These are phyloP conservation scores for Tillandsia leiboldiana DNA, from an alignment of 176 grass and related monocot genomes.

Conservation along the genomic window DNA sequence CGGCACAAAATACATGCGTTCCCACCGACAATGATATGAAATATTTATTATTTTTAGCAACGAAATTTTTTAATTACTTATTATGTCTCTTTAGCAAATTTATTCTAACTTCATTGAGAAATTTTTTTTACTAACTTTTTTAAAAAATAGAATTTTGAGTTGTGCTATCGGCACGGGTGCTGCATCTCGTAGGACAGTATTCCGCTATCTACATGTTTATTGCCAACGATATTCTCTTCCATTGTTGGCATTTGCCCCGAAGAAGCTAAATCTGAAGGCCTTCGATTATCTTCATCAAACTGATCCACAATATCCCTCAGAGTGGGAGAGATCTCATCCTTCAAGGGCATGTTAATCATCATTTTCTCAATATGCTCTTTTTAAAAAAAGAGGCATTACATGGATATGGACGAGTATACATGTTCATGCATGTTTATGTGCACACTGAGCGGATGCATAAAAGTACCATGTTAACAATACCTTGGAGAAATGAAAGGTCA, in stretches of 20 bases:
- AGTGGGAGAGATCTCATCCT: slow-evolving; percentile 76
- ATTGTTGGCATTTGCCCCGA: slow-evolving; percentile 37
- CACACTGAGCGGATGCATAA: neutral
- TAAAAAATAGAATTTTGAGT: too few relatives aligned
- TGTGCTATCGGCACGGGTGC: too few relatives aligned
- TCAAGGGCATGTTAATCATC: slow-evolving; percentile 51
- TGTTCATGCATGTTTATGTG: neutral
- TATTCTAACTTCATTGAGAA: too few relatives aligned
- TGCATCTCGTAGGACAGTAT: too few relatives aligned
- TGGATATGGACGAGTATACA: neutral
- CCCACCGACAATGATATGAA: too few relatives aligned
- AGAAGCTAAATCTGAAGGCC: slow-evolving; percentile 33
- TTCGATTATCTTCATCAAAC: slow-evolving; percentile 88
- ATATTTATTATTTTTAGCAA: too few relatives aligned
- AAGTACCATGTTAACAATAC: slow-evolving; percentile 26
- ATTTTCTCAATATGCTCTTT: slow-evolving; percentile 71
- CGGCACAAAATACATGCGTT: too few relatives aligned
- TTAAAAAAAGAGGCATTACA: slow-evolving; percentile 12
- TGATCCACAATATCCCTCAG: slow-evolving; percentile 66
- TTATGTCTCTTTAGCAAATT: too few relatives aligned
- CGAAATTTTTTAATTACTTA: too few relatives aligned
- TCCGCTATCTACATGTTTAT: slow-evolving; percentile 23
- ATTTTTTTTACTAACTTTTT: too few relatives aligned
- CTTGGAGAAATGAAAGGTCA: slow-evolving; percentile 84
- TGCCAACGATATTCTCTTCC: slow-evolving; percentile 25